A percentile compares a stretch with the other conserved stretches of the same genome.
Evolutionary conservation across 2,329 filamentous ascomycete genomes (phyloP).

Genomic region (Microsporum ferrugineum): DNA sequence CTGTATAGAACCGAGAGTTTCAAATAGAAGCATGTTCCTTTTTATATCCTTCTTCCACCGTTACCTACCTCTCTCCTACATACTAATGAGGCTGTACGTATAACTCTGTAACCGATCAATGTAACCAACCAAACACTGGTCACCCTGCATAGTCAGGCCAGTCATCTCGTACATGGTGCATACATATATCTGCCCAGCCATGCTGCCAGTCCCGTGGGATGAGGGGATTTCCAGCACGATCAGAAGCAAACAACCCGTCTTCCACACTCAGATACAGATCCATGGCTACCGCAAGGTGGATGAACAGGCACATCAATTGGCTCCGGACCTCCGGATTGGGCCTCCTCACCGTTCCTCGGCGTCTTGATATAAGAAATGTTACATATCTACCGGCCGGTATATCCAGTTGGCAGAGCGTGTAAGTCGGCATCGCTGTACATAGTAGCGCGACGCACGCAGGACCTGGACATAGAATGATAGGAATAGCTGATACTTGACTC

Average conservation of each 20-base stretch:
- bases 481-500: too few relatives aligned
- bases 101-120: not conserved
- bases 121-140: not conserved
- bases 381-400: not conserved
- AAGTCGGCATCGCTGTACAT: not conserved
- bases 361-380: not conserved
- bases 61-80: not conserved
- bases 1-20: conserved; percentile 13
- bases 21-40: conserved; percentile 8
- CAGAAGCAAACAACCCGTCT: not conserved
- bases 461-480: not conserved
- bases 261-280: not conserved
- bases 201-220: not conserved
- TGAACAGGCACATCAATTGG: not conserved
- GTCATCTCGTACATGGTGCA: not conserved
- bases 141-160: not conserved
- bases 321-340: not conserved
- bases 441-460: not conserved
- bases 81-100: not conserved
- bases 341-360: not conserved
- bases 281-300: not conserved
- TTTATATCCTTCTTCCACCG: not conserved
- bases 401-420: not conserved
- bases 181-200: not conserved
- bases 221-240: not conserved